These are phyloP conservation scores for Xylaria scruposa DNA, from an alignment of 495 filamentous ascomycete species.

Conservation along the genomic window DNA sequence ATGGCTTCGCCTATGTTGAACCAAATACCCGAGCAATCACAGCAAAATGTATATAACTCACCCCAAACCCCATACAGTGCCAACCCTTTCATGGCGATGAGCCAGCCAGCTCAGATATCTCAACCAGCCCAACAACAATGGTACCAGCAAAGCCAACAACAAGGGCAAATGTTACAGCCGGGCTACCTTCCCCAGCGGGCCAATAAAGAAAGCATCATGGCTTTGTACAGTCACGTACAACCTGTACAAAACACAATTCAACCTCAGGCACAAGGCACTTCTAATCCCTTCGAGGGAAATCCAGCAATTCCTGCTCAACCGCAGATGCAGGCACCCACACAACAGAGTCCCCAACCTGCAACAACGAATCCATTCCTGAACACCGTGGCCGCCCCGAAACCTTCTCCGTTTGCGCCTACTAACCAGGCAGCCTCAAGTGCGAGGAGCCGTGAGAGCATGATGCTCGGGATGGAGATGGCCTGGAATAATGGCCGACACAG, in stretches of 20 bases:
- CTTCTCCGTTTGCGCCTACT: slow-evolving; percentile 29
- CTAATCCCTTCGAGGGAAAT: slow-evolving; percentile 28
- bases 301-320: slow-evolving; percentile 29
- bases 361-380: slow-evolving; percentile 58
- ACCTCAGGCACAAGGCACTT: slow-evolving; percentile 28
- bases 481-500: slow-evolving; percentile 82
- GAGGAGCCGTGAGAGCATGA: slow-evolving; percentile 88
- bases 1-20: slow-evolving; percentile 52
- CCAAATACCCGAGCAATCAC: slow-evolving; percentile 59
- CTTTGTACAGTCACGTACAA: slow-evolving; percentile 84
- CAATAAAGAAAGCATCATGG: slow-evolving; percentile 86
- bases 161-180: slow-evolving; percentile 39
- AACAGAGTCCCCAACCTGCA: slow-evolving; percentile 30
- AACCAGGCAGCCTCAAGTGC: slow-evolving; percentile 49
- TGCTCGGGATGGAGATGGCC: slow-evolving; percentile 72
- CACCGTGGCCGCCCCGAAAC: slow-evolving; percentile 25
- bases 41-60: slow-evolving; percentile 55
- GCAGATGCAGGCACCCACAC: slow-evolving; percentile 31
- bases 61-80: slow-evolving; percentile 46
- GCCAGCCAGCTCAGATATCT: slow-evolving; percentile 44
- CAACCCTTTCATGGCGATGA: slow-evolving; percentile 62
- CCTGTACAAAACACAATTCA: slow-evolving; percentile 59
- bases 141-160: slow-evolving; percentile 47
- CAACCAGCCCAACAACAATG: slow-evolving; percentile 44
- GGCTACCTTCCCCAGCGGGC: slow-evolving; percentile 44